phyloP scores from a whole-genome alignment of 768 basidiomycete genomes.

The Leccinum sublutescens region DNA sequence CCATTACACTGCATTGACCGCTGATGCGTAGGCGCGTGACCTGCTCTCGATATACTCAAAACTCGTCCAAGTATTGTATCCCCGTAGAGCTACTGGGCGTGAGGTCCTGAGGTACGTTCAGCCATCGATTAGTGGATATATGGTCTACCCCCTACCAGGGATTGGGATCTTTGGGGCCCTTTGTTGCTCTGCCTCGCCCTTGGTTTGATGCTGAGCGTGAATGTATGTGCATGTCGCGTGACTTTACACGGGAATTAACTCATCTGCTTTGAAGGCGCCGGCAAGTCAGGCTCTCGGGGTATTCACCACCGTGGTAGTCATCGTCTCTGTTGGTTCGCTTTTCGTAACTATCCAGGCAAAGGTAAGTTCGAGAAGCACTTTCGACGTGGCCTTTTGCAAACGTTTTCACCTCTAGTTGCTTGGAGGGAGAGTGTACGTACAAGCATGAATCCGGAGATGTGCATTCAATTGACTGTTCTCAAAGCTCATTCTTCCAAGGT shows the following conservation, averaged over 20 bases:
- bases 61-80: slow-evolving; percentile 91
- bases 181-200: slow-evolving; percentile 78
- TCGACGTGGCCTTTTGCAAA: neutral
- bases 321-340: slow-evolving; percentile 87
- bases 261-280: slow-evolving; percentile 61
- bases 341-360: slow-evolving; percentile 96
- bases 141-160: slow-evolving; percentile 45
- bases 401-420: slow-evolving; percentile 50
- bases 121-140: neutral
- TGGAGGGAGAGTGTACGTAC: slow-evolving; percentile 75
- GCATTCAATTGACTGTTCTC: slow-evolving; percentile 1
- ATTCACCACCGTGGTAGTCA: slow-evolving; percentile 92
- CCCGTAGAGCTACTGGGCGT: slow-evolving; percentile 66
- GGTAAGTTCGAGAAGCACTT: slow-evolving; percentile 38
- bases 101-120: slow-evolving; percentile 72
- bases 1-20: slow-evolving; percentile 7
- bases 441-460: neutral
- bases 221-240: slow-evolving; percentile 46
- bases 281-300: slow-evolving; percentile 78
- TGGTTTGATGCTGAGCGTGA: slow-evolving; percentile 82
- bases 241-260: neutral
- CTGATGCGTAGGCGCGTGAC: slow-evolving; percentile 68
- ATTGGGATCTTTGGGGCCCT: slow-evolving; percentile 99
- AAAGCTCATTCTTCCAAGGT: slow-evolving; percentile 92
- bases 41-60: slow-evolving; percentile 89